These are phyloP conservation scores for Thielaviopsis populi DNA, from an alignment of 2,329 filamentous ascomycete genomes.

Conservation along the genomic window DNA sequence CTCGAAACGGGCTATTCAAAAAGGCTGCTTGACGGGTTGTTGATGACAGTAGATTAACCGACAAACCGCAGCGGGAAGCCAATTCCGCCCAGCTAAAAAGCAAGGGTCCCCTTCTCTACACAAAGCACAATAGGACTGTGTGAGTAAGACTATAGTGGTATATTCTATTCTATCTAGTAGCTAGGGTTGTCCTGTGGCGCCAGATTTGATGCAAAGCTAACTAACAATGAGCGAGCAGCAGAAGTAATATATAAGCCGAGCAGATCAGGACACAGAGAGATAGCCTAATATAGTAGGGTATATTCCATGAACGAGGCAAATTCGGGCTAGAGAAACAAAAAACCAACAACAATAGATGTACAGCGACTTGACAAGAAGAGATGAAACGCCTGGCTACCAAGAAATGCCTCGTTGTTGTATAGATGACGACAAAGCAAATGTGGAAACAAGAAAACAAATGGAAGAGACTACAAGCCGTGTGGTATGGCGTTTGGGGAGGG, in stretches of 20 bases:
- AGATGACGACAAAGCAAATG: background rate
- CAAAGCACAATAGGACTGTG: background rate
- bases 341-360: background rate
- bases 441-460: background rate
- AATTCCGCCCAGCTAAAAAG: background rate
- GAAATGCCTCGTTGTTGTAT: background rate
- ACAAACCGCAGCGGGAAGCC: background rate
- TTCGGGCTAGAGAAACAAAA: background rate
- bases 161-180: slow-evolving; percentile 10
- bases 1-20: slow-evolving; percentile 24
- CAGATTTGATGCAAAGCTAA: background rate
- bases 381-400: too few species aligned
- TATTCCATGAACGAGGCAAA: background rate
- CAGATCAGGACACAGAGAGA: background rate
- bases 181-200: background rate
- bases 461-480: background rate
- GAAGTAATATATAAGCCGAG: background rate
- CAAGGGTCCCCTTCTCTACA: too few species aligned
- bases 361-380: background rate
- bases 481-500: too few species aligned
- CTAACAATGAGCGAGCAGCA: background rate
- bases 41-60: background rate
- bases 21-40: background rate
- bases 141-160: slow-evolving; percentile 4
- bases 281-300: slow-evolving; percentile 1